Evolutionary conservation across 805 yeast genomes (phyloP), one percentile per base, ranked within the genome.

Genomic region (Hagleromyces aurorensis): DNA sequence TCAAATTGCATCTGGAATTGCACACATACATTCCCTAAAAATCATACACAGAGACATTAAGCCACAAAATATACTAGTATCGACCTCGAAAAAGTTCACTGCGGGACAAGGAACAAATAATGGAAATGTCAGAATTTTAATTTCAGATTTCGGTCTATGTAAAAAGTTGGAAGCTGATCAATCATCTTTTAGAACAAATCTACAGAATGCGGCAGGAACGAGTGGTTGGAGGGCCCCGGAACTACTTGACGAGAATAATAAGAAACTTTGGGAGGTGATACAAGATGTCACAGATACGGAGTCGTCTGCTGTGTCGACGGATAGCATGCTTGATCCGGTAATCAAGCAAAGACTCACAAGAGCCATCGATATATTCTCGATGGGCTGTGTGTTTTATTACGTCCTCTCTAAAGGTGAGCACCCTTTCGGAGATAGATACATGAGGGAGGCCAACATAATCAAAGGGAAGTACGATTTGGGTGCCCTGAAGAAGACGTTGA

Each of bases 151-250:
- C 61, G 99, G 99, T 0, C 68, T 91, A 6, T 91, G 98, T 53
- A 87, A 89, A 51, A 82, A 81, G 49, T 61, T 91, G 29, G 98
- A 91, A 38, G 73, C 77, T 10, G 97, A 86, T 44, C 96, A 91
- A 55, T 81, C 94, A 2, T 83, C 95, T 2, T 89, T 89, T 55
- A 70, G 89, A 38, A 94, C 96, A 0, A 89, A 95, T 0, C 35
- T 41, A 10, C 78, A 91, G 0, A 78, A 85, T 46, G 93, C 94
- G 12, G 94, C 96, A 1, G 98, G 98, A 2, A 91, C 98, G 0
- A 73, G 91, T 3, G 99, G 99, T 3, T 91, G 98, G 98, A 70
- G 96, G 44, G 97, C 99, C 0, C 98, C 98, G 0, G 98, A 91
- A 48, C 55, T 84, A 19, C 57, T 84, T 20, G 49, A 46, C 24